phyloP scores from a whole-genome alignment of 2,329 filamentous ascomycete species.

The Fusarium tanahbumbuense region DNA sequence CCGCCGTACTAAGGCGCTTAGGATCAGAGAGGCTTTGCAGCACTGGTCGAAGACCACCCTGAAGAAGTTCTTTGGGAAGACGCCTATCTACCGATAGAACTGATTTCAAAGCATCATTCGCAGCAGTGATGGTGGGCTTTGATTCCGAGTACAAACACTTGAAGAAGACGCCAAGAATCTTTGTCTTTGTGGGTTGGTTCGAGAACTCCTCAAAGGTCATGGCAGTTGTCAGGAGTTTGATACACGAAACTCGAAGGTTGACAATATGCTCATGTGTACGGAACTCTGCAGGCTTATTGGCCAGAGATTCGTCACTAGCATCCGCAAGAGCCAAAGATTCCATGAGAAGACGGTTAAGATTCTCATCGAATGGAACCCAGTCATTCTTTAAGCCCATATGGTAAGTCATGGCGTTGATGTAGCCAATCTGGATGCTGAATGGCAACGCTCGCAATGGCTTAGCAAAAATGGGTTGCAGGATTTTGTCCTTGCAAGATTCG shows the following conservation, averaged over 20 bases:
- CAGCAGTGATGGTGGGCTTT: conserved; percentile 90
- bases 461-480: conserved; percentile 92
- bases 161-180: conserved; percentile 96
- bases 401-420: conserved; percentile 97
- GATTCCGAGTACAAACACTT: conserved; percentile 96
- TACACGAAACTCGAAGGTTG: conserved; percentile 89
- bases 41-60: conserved; percentile 94
- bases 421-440: conserved; percentile 95
- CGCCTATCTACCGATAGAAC: conserved; percentile 91
- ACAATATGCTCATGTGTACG: conserved; percentile 96
- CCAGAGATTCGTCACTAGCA: conserved; percentile 91
- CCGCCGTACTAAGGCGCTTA: conserved; percentile 87
- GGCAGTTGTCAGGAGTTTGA: conserved; percentile 90
- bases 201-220: conserved; percentile 94
- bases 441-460: conserved; percentile 94
- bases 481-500: conserved; percentile 87
- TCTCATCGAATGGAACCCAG: conserved; percentile 91
- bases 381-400: conserved; percentile 90
- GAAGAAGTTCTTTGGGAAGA: conserved; percentile 92
- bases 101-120: conserved; percentile 88
- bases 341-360: conserved; percentile 88
- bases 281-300: conserved; percentile 92
- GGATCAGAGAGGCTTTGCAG: conserved; percentile 95
- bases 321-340: conserved; percentile 95
- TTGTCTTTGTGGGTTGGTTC: conserved; percentile 72